Evolutionary conservation across 2,329 filamentous ascomycete genomes (phyloP).

Genomic region (Aureobasidium melanogenum): DNA sequence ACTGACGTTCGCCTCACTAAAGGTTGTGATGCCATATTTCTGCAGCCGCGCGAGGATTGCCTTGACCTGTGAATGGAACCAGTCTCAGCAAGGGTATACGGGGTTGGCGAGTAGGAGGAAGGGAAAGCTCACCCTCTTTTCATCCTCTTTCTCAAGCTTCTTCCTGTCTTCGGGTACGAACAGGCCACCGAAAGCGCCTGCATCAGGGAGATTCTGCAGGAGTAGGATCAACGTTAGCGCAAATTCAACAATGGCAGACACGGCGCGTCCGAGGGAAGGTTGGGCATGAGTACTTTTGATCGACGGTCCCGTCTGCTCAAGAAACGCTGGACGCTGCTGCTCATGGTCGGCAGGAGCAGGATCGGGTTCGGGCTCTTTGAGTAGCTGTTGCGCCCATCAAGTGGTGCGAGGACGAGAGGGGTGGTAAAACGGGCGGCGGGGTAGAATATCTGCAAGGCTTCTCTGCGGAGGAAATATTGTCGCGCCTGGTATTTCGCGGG

Average conservation of each 20-base stretch:
- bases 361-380: not conserved
- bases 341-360: conserved; percentile 23
- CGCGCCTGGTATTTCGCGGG: not conserved
- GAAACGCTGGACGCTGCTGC: conserved; percentile 48
- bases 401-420: not conserved
- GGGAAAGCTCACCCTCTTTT: conserved; percentile 36
- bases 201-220: conserved; percentile 1
- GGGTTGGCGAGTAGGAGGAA: not conserved
- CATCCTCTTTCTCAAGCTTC: conserved; percentile 47
- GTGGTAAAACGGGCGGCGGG: not conserved
- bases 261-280: not conserved
- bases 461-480: not conserved
- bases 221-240: not conserved
- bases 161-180: conserved; percentile 55
- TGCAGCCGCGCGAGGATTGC: conserved; percentile 44
- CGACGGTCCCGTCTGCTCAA: conserved; percentile 53
- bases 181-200: conserved; percentile 54
- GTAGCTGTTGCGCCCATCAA: not conserved
- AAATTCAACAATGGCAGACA: not conserved
- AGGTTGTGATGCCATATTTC: conserved; percentile 43
- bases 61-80: conserved; percentile 34
- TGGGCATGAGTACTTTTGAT: conserved; percentile 8
- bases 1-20: conserved; percentile 54
- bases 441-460: conserved; percentile 1
- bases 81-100: not conserved